Evolutionary conservation across 2,329 filamentous ascomycete genomes (phyloP), one percentile per base, ranked within the genome.

Genomic region (Cladosporium sp.): DNA sequence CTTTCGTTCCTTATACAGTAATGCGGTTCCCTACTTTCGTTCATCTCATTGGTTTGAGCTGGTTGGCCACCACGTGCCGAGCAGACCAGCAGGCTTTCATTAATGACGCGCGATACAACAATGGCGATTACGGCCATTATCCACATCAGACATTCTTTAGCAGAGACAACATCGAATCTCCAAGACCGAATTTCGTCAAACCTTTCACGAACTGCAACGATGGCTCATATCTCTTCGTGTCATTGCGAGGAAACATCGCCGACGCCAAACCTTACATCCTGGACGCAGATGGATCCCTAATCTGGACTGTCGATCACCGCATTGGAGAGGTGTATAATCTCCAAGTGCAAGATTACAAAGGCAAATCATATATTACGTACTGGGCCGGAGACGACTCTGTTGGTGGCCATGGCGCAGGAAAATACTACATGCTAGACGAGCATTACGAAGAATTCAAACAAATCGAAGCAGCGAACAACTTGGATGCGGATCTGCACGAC

Each of bases 401-500:
- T 9, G 56, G 63, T 43, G 65, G 65, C 7, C 63, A 67, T 49
- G 65, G 65, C 1, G 56, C 61, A 12, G 65, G 65, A 6, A 62
- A 55, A 20, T 67, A 63, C 49, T 62, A 66, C 52, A 63, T 67
- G 62, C 59, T 66, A 43, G 38, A 53, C 27, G 12, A 27, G 18
- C 39, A 42, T 9, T 74, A 74, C 56, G 62, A 69, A 25, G 57
- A 69, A 41, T 62, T 65, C 42, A 66, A 67, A 58, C 67, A 70
- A 20, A 60, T 73, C 13, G 70, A 66, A 1, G 70, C 70, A 1
- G 63, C 60, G 16, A 65, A 67, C 7, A 57, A 54, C 7, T 53
- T 69, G 13, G 57, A 56, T 7, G 66, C 65, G 22, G 66, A 76
- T 45, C 62, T 72, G 36, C 73, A 75, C 54, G 71, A 74, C 42